A percentile compares a stretch with the other conserved stretches of the same genome.
phyloP scores from a whole-genome alignment of 176 grass and related monocot species.

The Raddia guianensis region DNA sequence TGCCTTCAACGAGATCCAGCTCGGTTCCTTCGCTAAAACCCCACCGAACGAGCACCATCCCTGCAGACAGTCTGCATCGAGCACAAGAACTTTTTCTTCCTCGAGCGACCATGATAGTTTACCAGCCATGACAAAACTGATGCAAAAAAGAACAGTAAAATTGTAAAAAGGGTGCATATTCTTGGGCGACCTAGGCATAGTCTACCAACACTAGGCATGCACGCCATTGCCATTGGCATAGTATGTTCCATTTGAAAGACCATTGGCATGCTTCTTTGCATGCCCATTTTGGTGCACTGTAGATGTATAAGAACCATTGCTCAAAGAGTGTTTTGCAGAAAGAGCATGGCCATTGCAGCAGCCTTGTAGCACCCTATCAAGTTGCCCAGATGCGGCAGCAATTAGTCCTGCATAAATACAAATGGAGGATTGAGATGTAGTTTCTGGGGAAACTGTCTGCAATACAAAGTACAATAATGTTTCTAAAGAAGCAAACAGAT shows the following conservation, averaged over 20 bases:
- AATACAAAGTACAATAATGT: background rate
- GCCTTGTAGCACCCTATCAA: conserved; percentile 52
- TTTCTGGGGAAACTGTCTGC: background rate
- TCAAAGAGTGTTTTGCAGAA: conserved; percentile 20
- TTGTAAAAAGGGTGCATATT: conserved; percentile 36
- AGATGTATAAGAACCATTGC: conserved; percentile 47
- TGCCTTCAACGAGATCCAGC: conserved; percentile 43
- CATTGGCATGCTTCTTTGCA: conserved; percentile 55
- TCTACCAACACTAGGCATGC: conserved; percentile 46
- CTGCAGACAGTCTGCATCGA: conserved; percentile 43
- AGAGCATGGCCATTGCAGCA: conserved; percentile 18
- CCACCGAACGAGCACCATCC: conserved; percentile 55
- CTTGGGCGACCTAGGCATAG: conserved; percentile 18
- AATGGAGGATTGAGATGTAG: conserved; percentile 20
- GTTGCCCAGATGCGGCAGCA: conserved; percentile 73
- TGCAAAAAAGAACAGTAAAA: conserved; percentile 47
- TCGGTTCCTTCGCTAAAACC: conserved; percentile 72
- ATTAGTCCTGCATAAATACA: conserved; percentile 64
- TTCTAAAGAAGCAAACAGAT: background rate
- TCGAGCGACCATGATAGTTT: conserved; percentile 52
- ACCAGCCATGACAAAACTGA: conserved; percentile 53
- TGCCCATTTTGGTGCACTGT: conserved; percentile 68
- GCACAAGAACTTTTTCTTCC: conserved; percentile 64
- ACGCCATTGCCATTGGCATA: conserved; percentile 80
- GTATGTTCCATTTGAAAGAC: conserved; percentile 61